Conservation (phyloP, 176 grass and related monocot species). For the Lolium multiflorum region DNA sequence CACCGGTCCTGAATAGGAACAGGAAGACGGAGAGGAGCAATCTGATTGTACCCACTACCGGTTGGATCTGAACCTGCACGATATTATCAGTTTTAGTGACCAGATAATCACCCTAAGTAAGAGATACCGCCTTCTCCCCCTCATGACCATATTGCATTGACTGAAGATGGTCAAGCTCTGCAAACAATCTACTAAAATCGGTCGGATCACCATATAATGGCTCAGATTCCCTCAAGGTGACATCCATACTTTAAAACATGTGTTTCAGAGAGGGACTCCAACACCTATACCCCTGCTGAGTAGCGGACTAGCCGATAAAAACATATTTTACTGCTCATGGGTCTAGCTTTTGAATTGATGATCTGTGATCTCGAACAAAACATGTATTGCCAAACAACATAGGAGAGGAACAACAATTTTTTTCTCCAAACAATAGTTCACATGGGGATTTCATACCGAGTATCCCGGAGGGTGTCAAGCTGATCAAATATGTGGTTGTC, state of each 20-base stretch:
- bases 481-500: background rate
- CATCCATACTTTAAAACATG: background rate
- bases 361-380: background rate
- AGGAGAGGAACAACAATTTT: background rate
- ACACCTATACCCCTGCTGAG: background rate
- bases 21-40: too few relatives aligned
- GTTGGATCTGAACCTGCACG: too few relatives aligned
- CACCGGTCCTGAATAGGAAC: too few relatives aligned
- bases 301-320: background rate
- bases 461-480: background rate
- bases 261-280: background rate
- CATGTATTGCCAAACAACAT: background rate
- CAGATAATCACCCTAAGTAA: background rate
- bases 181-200: too few relatives aligned
- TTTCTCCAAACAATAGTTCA: too few relatives aligned
- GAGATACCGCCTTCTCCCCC: background rate
- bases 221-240: too few relatives aligned
- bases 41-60: too few relatives aligned
- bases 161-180: background rate
- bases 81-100: too few relatives aligned
- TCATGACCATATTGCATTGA: background rate
- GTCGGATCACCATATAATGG: too few relatives aligned
- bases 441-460: too few relatives aligned
- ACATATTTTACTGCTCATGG: background rate
- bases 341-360: background rate